Evolutionary conservation across 139 green algal species (phyloP), one percentile per base, ranked within the genome.

Genomic region (Limnomonas spitsbergensis): DNA sequence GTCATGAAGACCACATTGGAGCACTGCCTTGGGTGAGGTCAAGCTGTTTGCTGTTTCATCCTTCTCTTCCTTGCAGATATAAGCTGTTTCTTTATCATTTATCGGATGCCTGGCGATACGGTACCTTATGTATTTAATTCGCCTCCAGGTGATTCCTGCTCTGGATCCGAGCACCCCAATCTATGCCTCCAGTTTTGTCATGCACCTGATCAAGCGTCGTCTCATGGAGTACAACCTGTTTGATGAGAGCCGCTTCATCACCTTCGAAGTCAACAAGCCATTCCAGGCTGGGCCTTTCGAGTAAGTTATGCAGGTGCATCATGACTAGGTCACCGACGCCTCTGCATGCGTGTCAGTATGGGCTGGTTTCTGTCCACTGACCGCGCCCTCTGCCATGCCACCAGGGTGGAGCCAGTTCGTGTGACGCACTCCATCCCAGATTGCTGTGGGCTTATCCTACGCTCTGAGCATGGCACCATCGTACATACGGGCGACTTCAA

Each of bases 341-440:
- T n/a, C n/a, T n/a, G n/a, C n/a, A n/a, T n/a, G n/a, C n/a, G n/a
- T n/a, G n/a, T n/a, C n/a, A n/a, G n/a, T n/a, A n/a, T n/a, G n/a
- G n/a, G n/a, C n/a, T n/a, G n/a, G n/a, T 14, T n/a, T n/a, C n/a
- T n/a, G n/a, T n/a, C n/a, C n/a, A n/a, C n/a, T n/a, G n/a, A n/a
- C n/a, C n/a, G n/a, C n/a, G n/a, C n/a, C n/a, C n/a, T n/a, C n/a
- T n/a, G n/a, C n/a, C n/a, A n/a, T n/a, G n/a, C n/a, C n/a, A n/a
- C n/a, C 82, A 93, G 89, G 81, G 85, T 89, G 26, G 91, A 96
- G 73, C 80, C 95, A 26, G 78, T 98, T 6, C 85, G 96, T 2
- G 96, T 99, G 34, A 99, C 96, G 34, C 96, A 99, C 89, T 97
- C 91, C 81, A 99, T 99, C 70, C 96, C 96, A 0, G 96, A 99